Base-by-base conservation (phyloP, 192 early-diverging fungal genomes). In the Cladochytrium replicatum region DNA sequence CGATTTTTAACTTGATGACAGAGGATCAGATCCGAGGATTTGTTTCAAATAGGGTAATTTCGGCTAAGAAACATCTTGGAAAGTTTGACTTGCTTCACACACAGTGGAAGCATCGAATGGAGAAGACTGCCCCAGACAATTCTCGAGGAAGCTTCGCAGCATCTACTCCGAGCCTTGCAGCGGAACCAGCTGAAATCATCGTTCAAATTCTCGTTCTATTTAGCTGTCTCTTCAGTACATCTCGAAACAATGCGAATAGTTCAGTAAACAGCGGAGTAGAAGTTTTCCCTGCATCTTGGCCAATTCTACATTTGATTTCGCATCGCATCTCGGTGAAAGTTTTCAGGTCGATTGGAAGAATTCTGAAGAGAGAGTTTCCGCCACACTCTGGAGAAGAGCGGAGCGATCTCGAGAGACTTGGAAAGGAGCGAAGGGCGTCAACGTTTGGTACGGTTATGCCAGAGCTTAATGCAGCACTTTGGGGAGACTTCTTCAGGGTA, bases 401-500 rank as follows among this genome's bases (percentile, higher is more conserved):
- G n/a, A 39, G 45, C 6, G 8, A 44, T 13, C 9, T 25, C 9
- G 58, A 64, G 17, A 23, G 7, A 26, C 25, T 17, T 6, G 54
- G 46, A 17, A 41, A 51, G 32, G 50, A 45, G 2, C 24, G 42
- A 6, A 41, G 40, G 3, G 48, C 43, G 15, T 43, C 37, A 30
- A 44, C 47, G 37, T 42, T 24, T 30, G 39, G 4, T 23, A 48
- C 47, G 6, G n/a, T n/a, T n/a, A 26, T 6, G 17, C 4, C 55
- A 40, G 19, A 53, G 38, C 2, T 27, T 52, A 6, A 13, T 48
- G 11, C 68, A 70, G 40, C 28, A 54, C 41, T 74, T 6, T 67
- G 69, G 67, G 39, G 47, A 13, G 47, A 65, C 11, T 74, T 56
- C 45, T 73, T 73, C 19, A 41, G 40, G 6, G 52, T 69, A 3